Base-by-base conservation (phyloP, 2,329 filamentous ascomycete species). In the Claviceps fusiformis region DNA sequence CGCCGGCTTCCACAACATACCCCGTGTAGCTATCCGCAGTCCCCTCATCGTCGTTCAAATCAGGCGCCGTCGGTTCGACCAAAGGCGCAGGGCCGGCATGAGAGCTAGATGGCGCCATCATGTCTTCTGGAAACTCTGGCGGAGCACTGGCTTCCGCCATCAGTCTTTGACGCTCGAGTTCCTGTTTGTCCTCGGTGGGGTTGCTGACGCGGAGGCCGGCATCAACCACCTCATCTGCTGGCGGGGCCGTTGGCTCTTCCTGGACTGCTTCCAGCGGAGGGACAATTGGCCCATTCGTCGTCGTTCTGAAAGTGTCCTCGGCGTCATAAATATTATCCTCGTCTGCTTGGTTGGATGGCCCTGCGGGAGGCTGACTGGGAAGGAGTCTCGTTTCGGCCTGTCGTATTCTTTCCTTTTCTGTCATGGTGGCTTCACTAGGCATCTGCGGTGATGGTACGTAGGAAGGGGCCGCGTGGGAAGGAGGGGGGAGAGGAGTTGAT, bases 341-440 rank as follows among this genome's bases (percentile, higher is more conserved):
- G 15, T 68, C 68, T 7, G 64, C 59, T 1, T 62, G 60, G 6
- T 70, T 69, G 7, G 78, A 79, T 67, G 55, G 68, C 52, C 55
- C 65, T 9, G 58, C 61, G 1, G 64, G 74, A 13, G 86, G 91
- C 62, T 84, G 83, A 64, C 90, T 95, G 2, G 92, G 92, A 27
- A 96, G 70, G 5, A 96, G 72, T 50, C 84, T 80, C 60, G 85
- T 80, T 70, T 96, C 91, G 45, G 89, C 89, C 56, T 81, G 81
- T 50, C 85, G 81, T 56, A 93, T 71, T 51, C 85, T 83, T 57
- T 95, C 85, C 68, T 96, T 96, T 59, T 97, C 93, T 13, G 85
- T 82, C 37, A 90, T 71, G 5, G 73, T 76, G 57, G 79, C 79
- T 55, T 89, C 82, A 13, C 78, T 71, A 11, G 75, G 72, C 19